Evolutionary conservation across 2,329 filamentous ascomycete species (phyloP).

Genomic region (Lasiodiplodia hormozganensis): DNA sequence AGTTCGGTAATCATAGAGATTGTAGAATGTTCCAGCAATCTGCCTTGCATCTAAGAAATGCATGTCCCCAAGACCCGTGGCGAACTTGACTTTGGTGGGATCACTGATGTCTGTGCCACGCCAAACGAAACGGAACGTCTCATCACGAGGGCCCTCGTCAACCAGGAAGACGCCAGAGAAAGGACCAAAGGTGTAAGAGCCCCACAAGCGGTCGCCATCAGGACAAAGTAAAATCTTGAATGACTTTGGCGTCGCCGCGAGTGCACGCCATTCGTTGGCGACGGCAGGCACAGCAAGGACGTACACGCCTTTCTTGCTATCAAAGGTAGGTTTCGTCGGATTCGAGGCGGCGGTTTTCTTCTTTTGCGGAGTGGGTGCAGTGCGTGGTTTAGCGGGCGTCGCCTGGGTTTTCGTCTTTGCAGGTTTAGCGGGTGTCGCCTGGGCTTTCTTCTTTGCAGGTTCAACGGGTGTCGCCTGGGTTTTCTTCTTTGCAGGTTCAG

Average conservation of each 20-base stretch:
- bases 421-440: neutral
- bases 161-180: neutral
- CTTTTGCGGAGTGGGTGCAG: neutral
- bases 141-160: neutral
- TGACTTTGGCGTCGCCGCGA: neutral
- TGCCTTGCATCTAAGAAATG: neutral
- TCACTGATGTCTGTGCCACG: slow-evolving; percentile 10
- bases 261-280: neutral
- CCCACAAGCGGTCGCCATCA: slow-evolving; percentile 5
- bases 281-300: neutral
- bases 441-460: neutral
- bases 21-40: slow-evolving; percentile 11
- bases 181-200: slow-evolving; percentile 4
- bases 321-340: neutral
- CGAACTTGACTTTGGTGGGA: neutral
- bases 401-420: neutral
- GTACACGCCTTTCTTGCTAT: neutral
- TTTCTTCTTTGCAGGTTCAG: neutral
- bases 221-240: slow-evolving; percentile 2
- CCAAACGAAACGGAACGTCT: neutral
- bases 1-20: neutral
- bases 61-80: slow-evolving; percentile 5
- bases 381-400: neutral
- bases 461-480: neutral
- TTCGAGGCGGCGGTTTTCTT: neutral